Evolutionary conservation across 805 yeast species (phyloP), one percentile per base, ranked within the genome.

Genomic region (Cyberlindnera suaveolens): DNA sequence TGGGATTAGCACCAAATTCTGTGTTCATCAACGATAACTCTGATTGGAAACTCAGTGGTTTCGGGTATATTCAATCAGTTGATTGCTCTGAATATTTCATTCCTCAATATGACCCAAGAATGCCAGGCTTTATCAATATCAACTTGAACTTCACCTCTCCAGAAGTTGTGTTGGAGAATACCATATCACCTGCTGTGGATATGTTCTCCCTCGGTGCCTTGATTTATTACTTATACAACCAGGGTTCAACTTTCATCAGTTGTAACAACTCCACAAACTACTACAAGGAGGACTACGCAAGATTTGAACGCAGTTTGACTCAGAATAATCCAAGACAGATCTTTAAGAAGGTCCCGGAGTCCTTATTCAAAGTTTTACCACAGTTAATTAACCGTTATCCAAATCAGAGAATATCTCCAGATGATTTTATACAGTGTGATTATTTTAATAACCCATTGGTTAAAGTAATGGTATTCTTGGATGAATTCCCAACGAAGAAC

Each of bases 21-120:
- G 71, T 93, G 1, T 75, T 84, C 44, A 75, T 91, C 16, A 90
- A 85, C 51, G 83, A 79, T 33, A 84, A 80, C 51, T 90, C 95
- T 5, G 98, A 93, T 64, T 93, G 99, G 98, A 93, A 91, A 61
- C 60, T 93, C 3, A 75, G 85, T 6, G 97, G 97, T 0, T 72
- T 93, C 46, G 81, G 70, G 0, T 69, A 75, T 40, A 64, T 76
- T 66, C 60, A 75, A 68, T 56, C 85, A 10, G 44, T 46, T 5
- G 75, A 73, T 14, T 55, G 77, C 11, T 72, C 71, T 4, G 87
- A 80, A 43, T 85, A 71, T 58, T 80, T 72, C 50, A 66, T 86
- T 36, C 85, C 86, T 54, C 84, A 82, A 39, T 73, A 77, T 48
- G 89, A 88, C 51, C 81, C 89, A 6, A 67, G 93, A 39, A 72